Evolutionary conservation across 1,284 basidiomycete species (phyloP), one percentile per base, ranked within the genome.

Genomic region (Puccinia novopanici): DNA sequence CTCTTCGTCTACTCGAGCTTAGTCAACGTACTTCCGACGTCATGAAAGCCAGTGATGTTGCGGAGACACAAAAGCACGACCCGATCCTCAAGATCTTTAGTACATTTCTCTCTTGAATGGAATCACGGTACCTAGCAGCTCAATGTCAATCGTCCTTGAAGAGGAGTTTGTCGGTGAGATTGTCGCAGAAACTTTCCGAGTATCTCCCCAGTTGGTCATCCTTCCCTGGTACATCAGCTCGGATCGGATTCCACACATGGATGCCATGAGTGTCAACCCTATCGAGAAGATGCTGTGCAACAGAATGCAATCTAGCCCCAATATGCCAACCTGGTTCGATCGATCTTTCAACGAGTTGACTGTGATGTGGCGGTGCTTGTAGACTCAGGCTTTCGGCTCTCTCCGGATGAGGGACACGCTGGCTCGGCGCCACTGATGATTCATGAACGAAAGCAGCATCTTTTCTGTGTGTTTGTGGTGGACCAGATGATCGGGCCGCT

Each of bases 391-490:
- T 71, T 71, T 34, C 68, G 50, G 24, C 68, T 54, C 85, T 8
- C 87, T 87, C 34, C 34, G 85, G 86, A 37, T 82, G 83, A 63
- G 84, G 84, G 30, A 84, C 45, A 34, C 68, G n/a, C 30, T 12
- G 50, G 27, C 13, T 81, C 82, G 74, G 84, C 50, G 48, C 85
- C 45, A 27, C 30, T 40, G 34, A 40, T 67, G 57, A 63, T 54
- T 1, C 34, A 34, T 45, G 76, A 70, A 0, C 84, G 65, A 68
- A 84, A 86, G 48, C 89, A 91, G 82, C 92, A 93, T 83, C 86
- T 95, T 74, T 91, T 95, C 87, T 85, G 96, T 54, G 92, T 93
- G 0, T 97, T 96, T 89, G 92, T 94, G 85, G 94, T 72, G 95
- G 95, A 0, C 91, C 93, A 0, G 95, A 98, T 85, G 95, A 97